These are phyloP conservation scores for Iberis pinnata DNA, from an alignment of 345 rosid genomes.

Conservation along the genomic window DNA sequence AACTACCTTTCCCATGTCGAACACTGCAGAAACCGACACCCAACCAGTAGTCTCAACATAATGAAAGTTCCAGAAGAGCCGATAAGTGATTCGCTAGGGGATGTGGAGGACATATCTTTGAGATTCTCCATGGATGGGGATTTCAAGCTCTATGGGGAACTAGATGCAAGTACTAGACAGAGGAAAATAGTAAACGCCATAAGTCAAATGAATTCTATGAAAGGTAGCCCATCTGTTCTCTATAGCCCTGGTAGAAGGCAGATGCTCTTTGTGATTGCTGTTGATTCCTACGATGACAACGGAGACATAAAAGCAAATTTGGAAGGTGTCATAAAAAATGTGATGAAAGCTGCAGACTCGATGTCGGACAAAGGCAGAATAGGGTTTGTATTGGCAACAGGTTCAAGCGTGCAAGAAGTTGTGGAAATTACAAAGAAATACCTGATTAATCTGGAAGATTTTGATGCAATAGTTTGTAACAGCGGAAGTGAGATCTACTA, in stretches of 20 bases:
- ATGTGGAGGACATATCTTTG: slow-evolving; percentile 72
- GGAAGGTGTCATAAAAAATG: slow-evolving; percentile 49
- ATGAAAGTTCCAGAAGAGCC: slow-evolving; percentile 68
- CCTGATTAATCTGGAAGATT: slow-evolving; percentile 57
- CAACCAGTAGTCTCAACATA: slow-evolving; percentile 61
- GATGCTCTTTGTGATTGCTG: slow-evolving; percentile 63
- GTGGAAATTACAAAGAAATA: slow-evolving; percentile 41
- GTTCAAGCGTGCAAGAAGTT: slow-evolving; percentile 55
- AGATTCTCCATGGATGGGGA: slow-evolving; percentile 77
- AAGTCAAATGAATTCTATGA: slow-evolving; percentile 43
- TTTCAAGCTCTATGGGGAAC: slow-evolving; percentile 55
- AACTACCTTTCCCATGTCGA: slow-evolving; percentile 77
- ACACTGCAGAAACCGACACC: slow-evolving; percentile 73
- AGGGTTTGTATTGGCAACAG: slow-evolving; percentile 63
- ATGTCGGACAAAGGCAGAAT: slow-evolving; percentile 39
- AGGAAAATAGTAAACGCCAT: slow-evolving; percentile 63
- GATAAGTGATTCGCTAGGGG: slow-evolving; percentile 76
- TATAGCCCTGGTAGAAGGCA: slow-evolving; percentile 69
- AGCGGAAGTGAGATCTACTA: slow-evolving; percentile 75
- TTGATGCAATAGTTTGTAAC: slow-evolving; percentile 78
- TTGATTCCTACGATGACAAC: slow-evolving; percentile 48
- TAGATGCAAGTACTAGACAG: slow-evolving; percentile 57
- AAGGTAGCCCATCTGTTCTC: slow-evolving; percentile 33
- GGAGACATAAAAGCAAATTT: slow-evolving; percentile 42
- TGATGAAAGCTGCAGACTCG: slow-evolving; percentile 54